phyloP scores from a whole-genome alignment of 2,329 filamentous ascomycete species.

The Zopfia rhizophila region DNA sequence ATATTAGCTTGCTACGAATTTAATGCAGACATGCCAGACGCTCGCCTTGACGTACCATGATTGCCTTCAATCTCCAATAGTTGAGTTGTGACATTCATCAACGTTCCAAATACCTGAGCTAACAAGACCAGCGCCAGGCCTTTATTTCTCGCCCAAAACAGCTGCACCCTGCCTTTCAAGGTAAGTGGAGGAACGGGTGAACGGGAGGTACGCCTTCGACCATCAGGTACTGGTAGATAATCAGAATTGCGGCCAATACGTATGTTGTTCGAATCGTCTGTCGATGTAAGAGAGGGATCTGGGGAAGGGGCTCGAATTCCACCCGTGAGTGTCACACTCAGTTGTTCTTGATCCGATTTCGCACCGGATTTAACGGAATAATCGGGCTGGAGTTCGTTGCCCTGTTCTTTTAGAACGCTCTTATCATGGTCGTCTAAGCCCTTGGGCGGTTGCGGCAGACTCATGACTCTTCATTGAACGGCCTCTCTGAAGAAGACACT shows the following conservation, averaged over 20 bases:
- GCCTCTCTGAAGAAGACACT: slow-evolving; percentile 8
- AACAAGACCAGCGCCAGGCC: slow-evolving; percentile 77
- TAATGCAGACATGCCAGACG: neutral
- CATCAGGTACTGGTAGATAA: slow-evolving; percentile 24
- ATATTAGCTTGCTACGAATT: no score
- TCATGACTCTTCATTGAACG: slow-evolving; percentile 39
- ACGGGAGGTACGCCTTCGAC: slow-evolving; percentile 30
- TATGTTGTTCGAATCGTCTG: slow-evolving; percentile 44
- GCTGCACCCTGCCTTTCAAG: slow-evolving; percentile 29
- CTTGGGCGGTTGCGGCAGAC: slow-evolving; percentile 28
- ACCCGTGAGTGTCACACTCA: slow-evolving; percentile 37
- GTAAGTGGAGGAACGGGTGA: slow-evolving; percentile 35
- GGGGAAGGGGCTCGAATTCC: slow-evolving; percentile 46
- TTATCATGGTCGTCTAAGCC: slow-evolving; percentile 34
- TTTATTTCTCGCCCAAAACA: slow-evolving; percentile 73
- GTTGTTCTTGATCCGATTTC: slow-evolving; percentile 37
- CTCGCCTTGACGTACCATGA: slow-evolving; percentile 60
- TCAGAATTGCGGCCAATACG: slow-evolving; percentile 37
- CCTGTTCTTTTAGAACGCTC: slow-evolving; percentile 11
- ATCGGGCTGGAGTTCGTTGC: slow-evolving; percentile 15
- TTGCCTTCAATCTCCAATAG: slow-evolving; percentile 75
- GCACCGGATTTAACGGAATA: slow-evolving; percentile 38
- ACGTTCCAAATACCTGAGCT: slow-evolving; percentile 81
- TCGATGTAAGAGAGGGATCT: slow-evolving; percentile 44
- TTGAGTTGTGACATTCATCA: slow-evolving; percentile 86